Conservation (phyloP, 163 green algal species). For the Volvox carteri region DNA sequence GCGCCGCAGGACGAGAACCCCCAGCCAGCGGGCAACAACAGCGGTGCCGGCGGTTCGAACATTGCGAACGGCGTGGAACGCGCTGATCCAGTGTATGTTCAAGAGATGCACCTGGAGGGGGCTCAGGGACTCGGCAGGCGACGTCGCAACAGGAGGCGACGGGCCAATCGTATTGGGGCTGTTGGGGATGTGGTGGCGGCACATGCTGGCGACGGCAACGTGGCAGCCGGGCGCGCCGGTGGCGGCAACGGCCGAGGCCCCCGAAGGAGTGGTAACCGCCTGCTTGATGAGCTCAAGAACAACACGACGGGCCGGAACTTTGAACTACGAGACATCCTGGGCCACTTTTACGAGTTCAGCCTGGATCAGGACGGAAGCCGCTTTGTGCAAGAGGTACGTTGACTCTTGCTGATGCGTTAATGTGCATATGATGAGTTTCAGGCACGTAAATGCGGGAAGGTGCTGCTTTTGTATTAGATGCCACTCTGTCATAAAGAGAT, state of each 20-base stretch:
- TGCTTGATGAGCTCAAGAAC: constrained; percentile 78
- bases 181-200: background rate
- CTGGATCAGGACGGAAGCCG: constrained; percentile 92
- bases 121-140: too few relatives aligned
- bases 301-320: constrained; percentile 68
- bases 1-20: background rate
- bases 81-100: background rate
- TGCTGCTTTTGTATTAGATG: too few relatives aligned
- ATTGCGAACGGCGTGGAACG: background rate
- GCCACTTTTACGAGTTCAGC: constrained; percentile 90
- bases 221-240: background rate
- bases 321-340: constrained; percentile 83
- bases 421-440: too few relatives aligned
- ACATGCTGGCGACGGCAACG: background rate
- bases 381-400: constrained; percentile 89
- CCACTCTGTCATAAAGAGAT: too few relatives aligned
- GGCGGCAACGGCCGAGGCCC: background rate
- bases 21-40: too few relatives aligned
- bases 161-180: background rate
- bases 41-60: background rate
- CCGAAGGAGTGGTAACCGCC: constrained; percentile 55
- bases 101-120: background rate
- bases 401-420: too few relatives aligned
- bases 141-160: constrained; percentile 29
- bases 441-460: too few relatives aligned